Percentiles rank a stretch among this genome's conserved stretches.
Conservation (phyloP, 345 rosid genomes). For the Citrus sp. region DNA sequence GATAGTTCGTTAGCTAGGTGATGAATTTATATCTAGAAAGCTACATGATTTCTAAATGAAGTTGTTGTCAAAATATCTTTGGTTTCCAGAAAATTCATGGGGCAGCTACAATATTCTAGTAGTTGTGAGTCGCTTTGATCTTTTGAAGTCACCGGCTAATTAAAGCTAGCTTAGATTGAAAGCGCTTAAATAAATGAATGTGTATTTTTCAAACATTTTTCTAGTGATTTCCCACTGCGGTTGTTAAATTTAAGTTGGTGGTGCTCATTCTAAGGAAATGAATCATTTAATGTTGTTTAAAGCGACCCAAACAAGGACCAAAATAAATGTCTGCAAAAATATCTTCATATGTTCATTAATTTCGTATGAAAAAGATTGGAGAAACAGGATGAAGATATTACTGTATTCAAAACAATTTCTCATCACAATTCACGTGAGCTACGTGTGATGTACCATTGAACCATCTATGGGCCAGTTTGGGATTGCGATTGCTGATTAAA, state of each 20-base stretch:
- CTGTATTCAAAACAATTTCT: too few relatives aligned
- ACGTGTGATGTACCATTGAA: too few relatives aligned
- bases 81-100: neutral
- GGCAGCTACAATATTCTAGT: neutral
- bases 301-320: neutral
- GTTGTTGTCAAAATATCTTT: neutral
- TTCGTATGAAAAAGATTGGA: neutral
- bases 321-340: neutral
- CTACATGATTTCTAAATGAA: neutral
- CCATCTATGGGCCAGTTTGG: too few relatives aligned
- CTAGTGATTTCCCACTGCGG: neutral
- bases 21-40: neutral
- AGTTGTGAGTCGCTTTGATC: slow-evolving; percentile 25
- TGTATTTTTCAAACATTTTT: neutral
- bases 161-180: too few relatives aligned
- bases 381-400: neutral
- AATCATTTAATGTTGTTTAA: neutral
- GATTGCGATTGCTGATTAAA: too few relatives aligned
- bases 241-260: neutral
- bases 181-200: too few relatives aligned
- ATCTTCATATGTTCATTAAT: neutral
- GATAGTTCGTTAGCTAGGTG: neutral
- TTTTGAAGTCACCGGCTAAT: slow-evolving; percentile 9
- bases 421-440: too few relatives aligned
- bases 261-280: neutral